Evolutionary conservation across 164 flowering plant species (phyloP).

Genomic region (Hamamelis virginiana): DNA sequence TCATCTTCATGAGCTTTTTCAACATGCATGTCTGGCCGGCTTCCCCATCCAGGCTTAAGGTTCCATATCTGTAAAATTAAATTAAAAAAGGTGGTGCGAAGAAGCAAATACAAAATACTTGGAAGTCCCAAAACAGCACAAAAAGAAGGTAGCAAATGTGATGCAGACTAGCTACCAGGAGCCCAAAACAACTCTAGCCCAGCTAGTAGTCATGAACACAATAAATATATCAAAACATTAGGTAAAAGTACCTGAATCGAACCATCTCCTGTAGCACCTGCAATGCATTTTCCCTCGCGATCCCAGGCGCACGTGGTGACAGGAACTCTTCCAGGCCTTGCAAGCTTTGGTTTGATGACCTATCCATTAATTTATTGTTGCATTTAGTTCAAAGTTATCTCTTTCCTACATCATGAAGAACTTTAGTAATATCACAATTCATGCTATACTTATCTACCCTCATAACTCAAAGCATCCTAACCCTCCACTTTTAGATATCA

Average conservation of each 20-base stretch:
- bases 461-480: not conserved
- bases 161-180: not conserved
- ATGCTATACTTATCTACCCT: not conserved
- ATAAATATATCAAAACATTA: not conserved
- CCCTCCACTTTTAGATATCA: slow-evolving; percentile 1
- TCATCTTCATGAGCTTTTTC: slow-evolving; percentile 82
- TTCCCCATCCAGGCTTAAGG: slow-evolving; percentile 97
- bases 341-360: slow-evolving; percentile 97
- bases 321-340: slow-evolving; percentile 91
- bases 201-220: not conserved
- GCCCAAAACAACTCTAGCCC: not conserved
- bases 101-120: not conserved
- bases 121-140: not conserved
- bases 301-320: slow-evolving; percentile 97
- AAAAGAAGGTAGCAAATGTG: too few relatives aligned
- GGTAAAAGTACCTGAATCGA: slow-evolving; percentile 77
- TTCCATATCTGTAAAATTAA: slow-evolving; percentile 71
- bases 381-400: not conserved
- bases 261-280: slow-evolving; percentile 94
- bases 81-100: slow-evolving; percentile 2
- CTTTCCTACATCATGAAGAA: too few relatives aligned
- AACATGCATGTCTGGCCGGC: slow-evolving; percentile 85
- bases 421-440: not conserved
- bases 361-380: slow-evolving; percentile 26
- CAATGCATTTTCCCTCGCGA: slow-evolving; percentile 83